Conservation (phyloP, 176 grass and related monocot species). For the Eragrostis curvula region DNA sequence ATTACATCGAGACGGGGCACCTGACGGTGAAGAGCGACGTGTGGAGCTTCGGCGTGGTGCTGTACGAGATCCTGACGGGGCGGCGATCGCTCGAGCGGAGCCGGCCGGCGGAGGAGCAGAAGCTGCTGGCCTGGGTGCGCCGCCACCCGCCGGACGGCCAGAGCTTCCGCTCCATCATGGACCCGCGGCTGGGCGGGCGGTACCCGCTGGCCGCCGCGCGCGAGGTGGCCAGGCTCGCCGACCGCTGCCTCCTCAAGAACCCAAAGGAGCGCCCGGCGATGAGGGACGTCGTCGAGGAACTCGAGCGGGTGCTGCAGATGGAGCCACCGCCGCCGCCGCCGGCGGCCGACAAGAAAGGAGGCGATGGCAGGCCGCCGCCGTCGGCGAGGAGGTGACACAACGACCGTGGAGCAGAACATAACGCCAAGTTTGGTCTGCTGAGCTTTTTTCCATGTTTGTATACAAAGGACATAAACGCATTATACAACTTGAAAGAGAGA, state of each 20-base stretch:
- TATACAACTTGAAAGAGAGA: background rate
- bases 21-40: conserved; percentile 84
- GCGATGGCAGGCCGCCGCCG: background rate
- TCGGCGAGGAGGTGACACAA: conserved; percentile 34
- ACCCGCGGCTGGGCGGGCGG: conserved; percentile 66
- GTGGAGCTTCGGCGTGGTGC: conserved; percentile 89
- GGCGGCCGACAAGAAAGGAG: conserved; percentile 10
- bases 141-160: conserved; percentile 50
- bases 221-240: conserved; percentile 61
- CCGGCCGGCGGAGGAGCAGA: conserved; percentile 70
- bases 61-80: conserved; percentile 88
- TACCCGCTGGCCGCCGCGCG: conserved; percentile 64
- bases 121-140: conserved; percentile 76
- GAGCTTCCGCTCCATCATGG: conserved; percentile 71
- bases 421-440: background rate
- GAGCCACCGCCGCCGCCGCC: conserved; percentile 12
- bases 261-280: conserved; percentile 75
- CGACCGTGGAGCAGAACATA: background rate
- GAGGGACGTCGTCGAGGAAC: conserved; percentile 56
- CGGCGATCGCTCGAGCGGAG: conserved; percentile 65
- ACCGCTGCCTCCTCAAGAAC: conserved; percentile 77
- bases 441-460: background rate
- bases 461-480: background rate
- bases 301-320: conserved; percentile 62
- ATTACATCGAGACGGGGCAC: conserved; percentile 94